phyloP scores from a whole-genome alignment of 768 basidiomycete species.

The Brasilioporus rufonigricans region DNA sequence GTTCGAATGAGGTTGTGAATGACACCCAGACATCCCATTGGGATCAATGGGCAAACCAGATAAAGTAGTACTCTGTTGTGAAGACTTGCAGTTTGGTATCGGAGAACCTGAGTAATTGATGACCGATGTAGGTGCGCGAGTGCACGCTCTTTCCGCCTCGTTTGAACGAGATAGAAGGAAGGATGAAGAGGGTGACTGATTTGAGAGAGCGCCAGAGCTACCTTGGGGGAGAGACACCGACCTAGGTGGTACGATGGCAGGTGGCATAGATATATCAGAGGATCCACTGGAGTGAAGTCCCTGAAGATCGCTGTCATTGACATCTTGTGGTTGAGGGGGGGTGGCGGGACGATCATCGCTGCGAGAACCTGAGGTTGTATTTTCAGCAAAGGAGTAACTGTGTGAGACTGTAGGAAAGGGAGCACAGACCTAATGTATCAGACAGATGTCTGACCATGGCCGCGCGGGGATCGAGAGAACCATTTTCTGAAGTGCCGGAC shows the following conservation, averaged over 20 bases:
- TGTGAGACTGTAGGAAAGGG: neutral
- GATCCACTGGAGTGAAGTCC: neutral
- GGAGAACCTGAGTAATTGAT: slow-evolving; percentile 3
- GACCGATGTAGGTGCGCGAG: slow-evolving; percentile 5
- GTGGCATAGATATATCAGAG: slow-evolving; percentile 1
- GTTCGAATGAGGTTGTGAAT: slow-evolving; percentile 5
- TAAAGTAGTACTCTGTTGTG: slow-evolving; percentile 1
- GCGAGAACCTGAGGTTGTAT: slow-evolving; percentile 6
- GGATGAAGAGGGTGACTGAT: neutral
- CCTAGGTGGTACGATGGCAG: slow-evolving; percentile 21
- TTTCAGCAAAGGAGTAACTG: neutral
- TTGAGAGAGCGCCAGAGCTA: slow-evolving; percentile 7
- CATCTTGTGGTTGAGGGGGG: slow-evolving; percentile 18
- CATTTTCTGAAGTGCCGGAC: slow-evolving; percentile 16
- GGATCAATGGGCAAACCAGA: neutral
- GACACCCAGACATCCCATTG: neutral
- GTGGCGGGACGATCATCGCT: slow-evolving; percentile 22
- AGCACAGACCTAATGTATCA: slow-evolving; percentile 34
- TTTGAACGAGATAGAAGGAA: slow-evolving; percentile 21
- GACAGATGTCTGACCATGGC: slow-evolving; percentile 27
- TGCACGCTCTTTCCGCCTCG: slow-evolving; percentile 9
- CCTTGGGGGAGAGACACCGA: slow-evolving; percentile 19
- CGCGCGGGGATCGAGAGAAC: slow-evolving; percentile 25
- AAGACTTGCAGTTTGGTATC: slow-evolving; percentile 2
- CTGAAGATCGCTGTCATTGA: slow-evolving; percentile 8